These are phyloP conservation scores for Alliaria petiolata DNA, from an alignment of 345 rosid genomes.

Conservation along the genomic window DNA sequence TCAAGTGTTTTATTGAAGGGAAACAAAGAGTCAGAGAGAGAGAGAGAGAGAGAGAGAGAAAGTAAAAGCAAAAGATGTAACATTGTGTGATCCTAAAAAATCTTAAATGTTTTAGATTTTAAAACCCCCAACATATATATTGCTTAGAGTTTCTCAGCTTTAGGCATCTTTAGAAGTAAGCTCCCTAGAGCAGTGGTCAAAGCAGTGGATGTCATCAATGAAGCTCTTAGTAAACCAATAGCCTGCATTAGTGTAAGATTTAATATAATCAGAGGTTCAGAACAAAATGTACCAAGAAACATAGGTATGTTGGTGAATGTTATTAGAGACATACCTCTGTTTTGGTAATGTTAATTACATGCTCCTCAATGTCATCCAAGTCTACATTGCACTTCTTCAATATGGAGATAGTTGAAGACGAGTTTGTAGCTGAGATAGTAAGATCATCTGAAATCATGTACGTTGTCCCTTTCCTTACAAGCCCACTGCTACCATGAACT, in stretches of 20 bases:
- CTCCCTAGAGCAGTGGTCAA: background rate
- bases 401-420: background rate
- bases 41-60: no score
- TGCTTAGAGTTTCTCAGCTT: constrained; percentile 6
- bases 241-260: background rate
- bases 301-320: background rate
- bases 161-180: background rate
- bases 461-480: background rate
- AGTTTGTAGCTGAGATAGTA: background rate
- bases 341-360: constrained; percentile 1
- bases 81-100: background rate
- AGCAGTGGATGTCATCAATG: constrained; percentile 7
- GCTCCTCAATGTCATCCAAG: constrained; percentile 8
- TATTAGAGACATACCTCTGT: background rate
- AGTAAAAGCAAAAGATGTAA: background rate
- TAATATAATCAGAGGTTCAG: background rate
- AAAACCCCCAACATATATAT: background rate
- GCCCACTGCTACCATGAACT: background rate
- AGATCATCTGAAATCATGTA: constrained; percentile 11
- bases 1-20: no score
- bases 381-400: background rate
- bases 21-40: no score
- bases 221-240: background rate
- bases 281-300: background rate
- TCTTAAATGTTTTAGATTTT: background rate